A percentile compares a stretch with the other conserved stretches of the same genome.
Conservation (phyloP, 352 stramenopile genomes). For the Globisporangium ultimum region DNA sequence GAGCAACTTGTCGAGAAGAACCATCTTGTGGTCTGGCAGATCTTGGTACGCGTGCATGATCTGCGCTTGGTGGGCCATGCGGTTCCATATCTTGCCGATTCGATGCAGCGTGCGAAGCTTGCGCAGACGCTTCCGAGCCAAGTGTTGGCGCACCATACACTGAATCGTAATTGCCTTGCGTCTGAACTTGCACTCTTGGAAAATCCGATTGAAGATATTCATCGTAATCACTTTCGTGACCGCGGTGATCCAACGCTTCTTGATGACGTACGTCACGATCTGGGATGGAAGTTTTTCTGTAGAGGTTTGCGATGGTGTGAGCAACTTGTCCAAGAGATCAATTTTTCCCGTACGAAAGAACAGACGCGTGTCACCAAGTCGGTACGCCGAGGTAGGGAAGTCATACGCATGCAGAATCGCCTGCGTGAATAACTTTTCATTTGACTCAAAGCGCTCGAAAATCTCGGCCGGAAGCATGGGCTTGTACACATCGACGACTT, state of each 20-base stretch:
- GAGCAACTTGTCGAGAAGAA: conserved; percentile 74
- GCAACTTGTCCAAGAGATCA: conserved; percentile 71
- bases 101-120: conserved; percentile 53
- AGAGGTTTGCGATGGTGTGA: conserved; percentile 43
- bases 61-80: conserved; percentile 59
- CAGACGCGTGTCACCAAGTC: conserved; percentile 70
- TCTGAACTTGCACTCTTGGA: conserved; percentile 62
- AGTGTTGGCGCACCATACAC: conserved; percentile 71
- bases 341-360: conserved; percentile 89
- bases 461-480: conserved; percentile 58
- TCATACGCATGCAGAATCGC: conserved; percentile 76
- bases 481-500: conserved; percentile 84
- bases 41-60: conserved; percentile 80
- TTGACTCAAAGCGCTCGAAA: conserved; percentile 71
- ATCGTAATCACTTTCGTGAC: conserved; percentile 67
- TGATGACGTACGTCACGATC: conserved; percentile 63
- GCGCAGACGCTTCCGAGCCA: conserved; percentile 66
- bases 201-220: conserved; percentile 72
- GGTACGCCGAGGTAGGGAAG: conserved; percentile 74
- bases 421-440: conserved; percentile 86
- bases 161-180: conserved; percentile 74
- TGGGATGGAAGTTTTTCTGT: conserved; percentile 25
- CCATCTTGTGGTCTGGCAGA: conserved; percentile 80
- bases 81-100: conserved; percentile 62
- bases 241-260: conserved; percentile 77